Percentiles rank a stretch among this genome's conserved stretches.
Evolutionary conservation across 2,329 filamentous ascomycete species (phyloP).

Genomic region (Penicillium concentricum): DNA sequence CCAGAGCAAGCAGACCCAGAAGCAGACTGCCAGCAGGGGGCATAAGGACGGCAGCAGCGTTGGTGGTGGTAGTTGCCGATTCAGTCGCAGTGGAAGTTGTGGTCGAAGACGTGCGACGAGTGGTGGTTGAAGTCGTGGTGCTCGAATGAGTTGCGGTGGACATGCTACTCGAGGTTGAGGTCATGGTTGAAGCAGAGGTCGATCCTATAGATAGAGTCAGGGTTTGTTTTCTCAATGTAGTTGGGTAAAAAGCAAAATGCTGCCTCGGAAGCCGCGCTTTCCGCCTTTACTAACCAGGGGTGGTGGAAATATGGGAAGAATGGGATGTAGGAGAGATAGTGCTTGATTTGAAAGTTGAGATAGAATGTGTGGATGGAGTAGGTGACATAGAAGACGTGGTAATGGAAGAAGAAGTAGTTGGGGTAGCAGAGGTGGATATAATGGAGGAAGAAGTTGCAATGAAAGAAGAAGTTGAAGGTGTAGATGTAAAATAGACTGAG

Average conservation of each 20-base stretch:
- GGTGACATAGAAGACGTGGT: conserved; percentile 10
- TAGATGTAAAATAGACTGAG: conserved; percentile 10
- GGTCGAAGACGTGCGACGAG: conserved; percentile 15
- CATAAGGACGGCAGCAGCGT: conserved; percentile 26
- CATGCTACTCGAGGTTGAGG: not conserved
- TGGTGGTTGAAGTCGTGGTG: conserved; percentile 21
- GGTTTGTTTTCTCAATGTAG: not conserved
- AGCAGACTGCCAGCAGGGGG: conserved; percentile 32
- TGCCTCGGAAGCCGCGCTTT: conserved; percentile 14
- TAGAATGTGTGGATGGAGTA: conserved; percentile 5
- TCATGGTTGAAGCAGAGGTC: not conserved
- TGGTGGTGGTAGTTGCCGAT: conserved; percentile 21
- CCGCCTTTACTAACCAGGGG: conserved; percentile 28
- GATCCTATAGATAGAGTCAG: conserved; percentile 14
- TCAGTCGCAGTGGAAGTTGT: conserved; percentile 22
- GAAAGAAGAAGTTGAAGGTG: conserved; percentile 22
- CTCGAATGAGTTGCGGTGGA: conserved; percentile 16
- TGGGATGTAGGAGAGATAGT: conserved; percentile 3
- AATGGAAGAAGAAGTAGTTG: conserved; percentile 5
- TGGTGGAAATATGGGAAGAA: conserved; percentile 12
- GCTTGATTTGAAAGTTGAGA: conserved; percentile 8
- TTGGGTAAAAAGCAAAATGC: not conserved
- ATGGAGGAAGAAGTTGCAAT: conserved; percentile 16
- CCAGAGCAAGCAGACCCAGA: conserved; percentile 27
- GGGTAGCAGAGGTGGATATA: conserved; percentile 17